Base-by-base conservation (phyloP, 768 basidiomycete species). In the Trametes gibbosa region DNA sequence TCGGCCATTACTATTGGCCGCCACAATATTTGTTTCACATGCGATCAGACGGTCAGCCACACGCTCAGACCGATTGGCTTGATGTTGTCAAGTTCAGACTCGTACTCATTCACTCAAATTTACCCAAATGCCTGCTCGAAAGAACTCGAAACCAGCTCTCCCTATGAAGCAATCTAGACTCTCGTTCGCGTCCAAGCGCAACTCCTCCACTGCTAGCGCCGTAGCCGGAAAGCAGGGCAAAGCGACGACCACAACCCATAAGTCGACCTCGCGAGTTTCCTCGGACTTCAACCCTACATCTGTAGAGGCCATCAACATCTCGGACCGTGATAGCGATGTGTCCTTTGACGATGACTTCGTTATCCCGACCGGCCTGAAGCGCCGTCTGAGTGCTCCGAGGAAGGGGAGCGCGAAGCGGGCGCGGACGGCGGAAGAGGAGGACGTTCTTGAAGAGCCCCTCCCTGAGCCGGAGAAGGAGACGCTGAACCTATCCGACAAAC, bases 1-100 rank as follows among this genome's bases (percentile, higher is more conserved):
- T 84, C 87, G 86, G 86, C 87, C 86, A 48, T 62, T 5, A 27
- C n/a, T n/a, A n/a, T 1, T 45, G 5, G 5, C 21, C 12, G 3
- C 4, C 3, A 45, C n/a, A 45, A 19, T 3, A 5, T n/a, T 12
- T 19, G 10, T 12, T 42, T 10, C 19, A 10, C 6, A 42, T 42
- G n/a, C n/a, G n/a, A n/a, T n/a, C n/a, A n/a, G n/a, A n/a, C n/a
- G n/a, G n/a, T n/a, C n/a, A n/a, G n/a, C n/a, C n/a, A n/a, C n/a
- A n/a, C n/a, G n/a, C n/a, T n/a, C n/a, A n/a, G n/a, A n/a, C n/a
- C n/a, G n/a, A n/a, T n/a, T n/a, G n/a, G n/a, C n/a, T n/a, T n/a
- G n/a, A n/a, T n/a, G n/a, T n/a, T n/a, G n/a, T n/a, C n/a, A n/a
- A n/a, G n/a, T n/a, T n/a, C n/a, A n/a, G n/a, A n/a, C n/a, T n/a